phyloP scores from a whole-genome alignment of 1,284 basidiomycete species.

The Heterobasidion occidentale region DNA sequence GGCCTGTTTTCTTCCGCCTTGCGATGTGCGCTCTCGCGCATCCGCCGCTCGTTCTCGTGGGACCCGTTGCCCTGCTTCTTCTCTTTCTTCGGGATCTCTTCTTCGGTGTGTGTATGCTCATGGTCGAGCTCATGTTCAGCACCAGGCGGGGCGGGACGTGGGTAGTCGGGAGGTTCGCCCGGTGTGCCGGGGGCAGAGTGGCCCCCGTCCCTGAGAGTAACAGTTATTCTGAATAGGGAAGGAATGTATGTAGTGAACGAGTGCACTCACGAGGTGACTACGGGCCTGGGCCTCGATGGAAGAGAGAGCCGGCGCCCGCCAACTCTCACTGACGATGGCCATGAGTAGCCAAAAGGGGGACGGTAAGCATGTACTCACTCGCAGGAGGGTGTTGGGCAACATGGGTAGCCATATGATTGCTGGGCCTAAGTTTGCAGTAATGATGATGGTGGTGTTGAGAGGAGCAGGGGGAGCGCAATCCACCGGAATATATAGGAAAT shows the following conservation, averaged over 20 bases:
- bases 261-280: slow-evolving; percentile 27
- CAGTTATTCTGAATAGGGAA: neutral
- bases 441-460: neutral
- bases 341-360: neutral
- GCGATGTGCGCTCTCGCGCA: slow-evolving; percentile 36
- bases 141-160: slow-evolving; percentile 44
- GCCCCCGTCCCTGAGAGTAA: slow-evolving; percentile 16
- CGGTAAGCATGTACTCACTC: slow-evolving; percentile 10
- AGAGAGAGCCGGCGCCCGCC: slow-evolving; percentile 55
- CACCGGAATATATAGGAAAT: slow-evolving; percentile 1
- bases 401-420: slow-evolving; percentile 9
- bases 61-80: slow-evolving; percentile 32
- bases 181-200: slow-evolving; percentile 17
- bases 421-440: neutral
- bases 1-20: slow-evolving; percentile 48
- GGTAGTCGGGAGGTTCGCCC: slow-evolving; percentile 43
- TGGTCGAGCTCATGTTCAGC: slow-evolving; percentile 31
- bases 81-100: slow-evolving; percentile 45
- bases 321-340: slow-evolving; percentile 43
- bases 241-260: neutral
- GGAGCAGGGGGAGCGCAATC: neutral
- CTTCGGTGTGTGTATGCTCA: slow-evolving; percentile 21
- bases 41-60: slow-evolving; percentile 41
- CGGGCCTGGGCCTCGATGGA: slow-evolving; percentile 27
- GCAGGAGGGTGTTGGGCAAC: slow-evolving; percentile 20